Percentiles rank a stretch among this genome's conserved stretches.
Conservation (phyloP, 1,284 basidiomycete genomes). For the Ceratorhiza oryzae-sativae region DNA sequence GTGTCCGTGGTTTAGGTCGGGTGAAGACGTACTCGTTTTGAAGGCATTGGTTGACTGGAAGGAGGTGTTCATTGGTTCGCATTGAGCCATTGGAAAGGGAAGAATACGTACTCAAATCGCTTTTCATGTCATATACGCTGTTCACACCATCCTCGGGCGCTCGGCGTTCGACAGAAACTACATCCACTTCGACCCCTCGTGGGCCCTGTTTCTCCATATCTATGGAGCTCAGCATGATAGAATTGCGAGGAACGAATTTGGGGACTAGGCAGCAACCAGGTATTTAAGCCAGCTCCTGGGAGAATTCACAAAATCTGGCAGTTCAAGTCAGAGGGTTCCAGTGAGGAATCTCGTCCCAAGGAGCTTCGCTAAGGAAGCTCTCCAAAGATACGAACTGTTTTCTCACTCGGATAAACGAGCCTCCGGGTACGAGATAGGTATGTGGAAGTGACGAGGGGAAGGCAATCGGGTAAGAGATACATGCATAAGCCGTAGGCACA, state of each 20-base stretch:
- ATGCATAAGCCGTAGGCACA: too few species aligned
- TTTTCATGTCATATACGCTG: constrained; percentile 47
- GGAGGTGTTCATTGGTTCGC: neutral
- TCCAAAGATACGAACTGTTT: neutral
- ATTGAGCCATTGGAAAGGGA: neutral
- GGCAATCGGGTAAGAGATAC: neutral
- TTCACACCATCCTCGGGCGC: constrained; percentile 44
- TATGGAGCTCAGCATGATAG: neutral
- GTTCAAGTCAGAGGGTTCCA: neutral
- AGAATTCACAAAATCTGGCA: neutral
- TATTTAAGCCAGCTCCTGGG: neutral
- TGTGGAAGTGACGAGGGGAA: neutral
- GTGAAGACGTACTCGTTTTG: constrained; percentile 55
- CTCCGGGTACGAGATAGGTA: neutral
- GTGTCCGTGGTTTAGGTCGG: neutral
- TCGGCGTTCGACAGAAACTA: constrained; percentile 10
- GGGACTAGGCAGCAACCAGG: neutral
- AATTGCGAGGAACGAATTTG: neutral
- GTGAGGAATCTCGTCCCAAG: neutral
- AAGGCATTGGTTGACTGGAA: constrained; percentile 57
- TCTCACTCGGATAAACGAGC: neutral
- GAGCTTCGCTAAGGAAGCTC: constrained; percentile 10
- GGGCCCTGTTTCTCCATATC: constrained; percentile 15
- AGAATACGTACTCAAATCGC: constrained; percentile 42
- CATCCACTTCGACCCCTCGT: neutral